These are phyloP conservation scores for Capronia coronata DNA, from an alignment of 2,329 filamentous ascomycete species.

Conservation along the genomic window DNA sequence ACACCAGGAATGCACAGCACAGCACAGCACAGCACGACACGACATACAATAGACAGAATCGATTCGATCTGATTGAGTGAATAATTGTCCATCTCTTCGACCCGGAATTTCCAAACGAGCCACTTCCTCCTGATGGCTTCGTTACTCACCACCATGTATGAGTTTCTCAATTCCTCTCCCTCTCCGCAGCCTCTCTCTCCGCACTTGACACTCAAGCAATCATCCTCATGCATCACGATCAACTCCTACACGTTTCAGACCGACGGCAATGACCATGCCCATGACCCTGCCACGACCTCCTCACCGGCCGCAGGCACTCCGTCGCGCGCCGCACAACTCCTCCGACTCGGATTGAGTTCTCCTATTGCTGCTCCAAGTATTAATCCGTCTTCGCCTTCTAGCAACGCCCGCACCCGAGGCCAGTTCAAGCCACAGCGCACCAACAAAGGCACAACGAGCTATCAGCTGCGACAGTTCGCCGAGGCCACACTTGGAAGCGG, in stretches of 20 bases:
- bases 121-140: constrained; percentile 47
- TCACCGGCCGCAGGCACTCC: constrained; percentile 11
- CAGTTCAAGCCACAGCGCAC: constrained; percentile 83
- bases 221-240: constrained; percentile 30
- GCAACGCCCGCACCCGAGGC: constrained; percentile 79
- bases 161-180: constrained; percentile 38
- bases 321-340: constrained; percentile 32
- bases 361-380: constrained; percentile 38
- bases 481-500: constrained; percentile 94
- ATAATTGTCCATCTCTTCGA: not conserved
- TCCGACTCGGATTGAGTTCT: constrained; percentile 33
- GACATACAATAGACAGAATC: constrained; percentile 2
- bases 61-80: not conserved
- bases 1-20: constrained; percentile 14
- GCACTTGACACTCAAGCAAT: constrained; percentile 29
- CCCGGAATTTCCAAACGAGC: not conserved
- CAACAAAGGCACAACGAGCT: constrained; percentile 79
- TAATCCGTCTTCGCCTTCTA: constrained; percentile 40
- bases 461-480: constrained; percentile 95
- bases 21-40: too few species aligned
- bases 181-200: constrained; percentile 31
- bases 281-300: constrained; percentile 7
- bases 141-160: constrained; percentile 76
- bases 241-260: constrained; percentile 27
- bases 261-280: constrained; percentile 11